phyloP scores from a whole-genome alignment of 371 early-diverging fungal species.

The Syncephalastrum contaminatum region DNA sequence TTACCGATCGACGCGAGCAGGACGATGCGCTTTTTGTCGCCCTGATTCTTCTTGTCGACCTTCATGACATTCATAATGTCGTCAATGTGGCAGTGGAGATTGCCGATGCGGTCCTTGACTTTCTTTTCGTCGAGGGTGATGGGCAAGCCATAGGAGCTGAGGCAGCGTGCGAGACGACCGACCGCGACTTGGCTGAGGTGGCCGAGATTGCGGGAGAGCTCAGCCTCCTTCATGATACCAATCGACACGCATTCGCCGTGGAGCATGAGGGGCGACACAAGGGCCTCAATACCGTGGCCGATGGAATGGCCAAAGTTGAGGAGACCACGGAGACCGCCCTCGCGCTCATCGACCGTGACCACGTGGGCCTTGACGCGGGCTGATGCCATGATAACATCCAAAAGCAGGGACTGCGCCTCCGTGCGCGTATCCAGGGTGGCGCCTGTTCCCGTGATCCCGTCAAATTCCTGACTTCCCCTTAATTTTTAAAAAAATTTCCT shows the following conservation, averaged over 20 bases:
- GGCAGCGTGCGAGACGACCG: constrained; percentile 86
- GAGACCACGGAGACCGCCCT: constrained; percentile 91
- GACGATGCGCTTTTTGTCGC: constrained; percentile 92
- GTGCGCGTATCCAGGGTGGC: constrained; percentile 65
- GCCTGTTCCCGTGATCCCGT: constrained; percentile 30
- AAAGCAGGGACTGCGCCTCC: constrained; percentile 62
- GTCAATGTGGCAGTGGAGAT: constrained; percentile 70
- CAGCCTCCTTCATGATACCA: constrained; percentile 94
- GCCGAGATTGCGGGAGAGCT: constrained; percentile 88
- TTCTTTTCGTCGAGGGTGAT: constrained; percentile 79
- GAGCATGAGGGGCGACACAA: constrained; percentile 85
- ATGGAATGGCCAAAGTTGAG: constrained; percentile 97
- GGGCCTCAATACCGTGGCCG: constrained; percentile 96
- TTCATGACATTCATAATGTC: constrained; percentile 88
- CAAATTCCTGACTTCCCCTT: no score
- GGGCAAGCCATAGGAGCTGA: constrained; percentile 88
- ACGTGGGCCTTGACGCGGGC: constrained; percentile 93
- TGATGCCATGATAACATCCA: constrained; percentile 86
- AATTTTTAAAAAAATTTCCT: not conserved
- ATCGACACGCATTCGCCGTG: constrained; percentile 97
- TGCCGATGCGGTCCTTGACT: constrained; percentile 65
- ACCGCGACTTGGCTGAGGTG: constrained; percentile 85
- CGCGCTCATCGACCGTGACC: constrained; percentile 94
- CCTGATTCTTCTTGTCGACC: constrained; percentile 96
- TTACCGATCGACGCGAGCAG: constrained; percentile 82